Evolutionary conservation across 495 filamentous ascomycete genomes (phyloP).

Genomic region (Penicillium roqueforti): DNA sequence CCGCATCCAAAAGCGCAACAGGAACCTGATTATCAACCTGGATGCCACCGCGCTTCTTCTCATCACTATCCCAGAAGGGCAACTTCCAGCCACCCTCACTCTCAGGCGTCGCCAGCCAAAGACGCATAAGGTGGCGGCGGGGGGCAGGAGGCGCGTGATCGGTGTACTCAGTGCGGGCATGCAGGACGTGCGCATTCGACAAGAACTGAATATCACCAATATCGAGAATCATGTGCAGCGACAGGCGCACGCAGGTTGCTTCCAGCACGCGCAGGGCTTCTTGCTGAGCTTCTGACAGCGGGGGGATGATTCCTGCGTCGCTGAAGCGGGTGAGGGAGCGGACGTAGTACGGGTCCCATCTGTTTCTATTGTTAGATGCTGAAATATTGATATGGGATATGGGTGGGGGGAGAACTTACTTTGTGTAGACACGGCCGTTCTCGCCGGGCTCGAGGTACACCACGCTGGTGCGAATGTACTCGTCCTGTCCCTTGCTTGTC

Average conservation of each 20-base stretch:
- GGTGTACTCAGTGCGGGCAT: slow-evolving; percentile 63
- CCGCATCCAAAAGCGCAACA: slow-evolving; percentile 64
- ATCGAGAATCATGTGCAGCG: slow-evolving; percentile 73
- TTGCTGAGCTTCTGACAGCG: slow-evolving; percentile 57
- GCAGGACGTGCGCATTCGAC: slow-evolving; percentile 63
- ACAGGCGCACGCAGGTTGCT: slow-evolving; percentile 57
- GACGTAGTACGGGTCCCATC: slow-evolving; percentile 80
- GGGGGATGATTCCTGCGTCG: slow-evolving; percentile 60
- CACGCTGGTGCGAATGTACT: slow-evolving; percentile 68
- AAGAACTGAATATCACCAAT: slow-evolving; percentile 79
- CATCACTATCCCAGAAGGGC: slow-evolving; percentile 72
- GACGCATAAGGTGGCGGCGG: slow-evolving; percentile 71
- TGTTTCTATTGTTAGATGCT: slow-evolving; percentile 28
- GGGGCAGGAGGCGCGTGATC: slow-evolving; percentile 62
- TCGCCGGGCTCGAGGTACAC: slow-evolving; percentile 65
- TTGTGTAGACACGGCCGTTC: slow-evolving; percentile 51
- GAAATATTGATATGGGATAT: neutral
- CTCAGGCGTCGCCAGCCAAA: slow-evolving; percentile 81
- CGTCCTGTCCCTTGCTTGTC: slow-evolving; percentile 65
- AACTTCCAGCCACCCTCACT: slow-evolving; percentile 79
- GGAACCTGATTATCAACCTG: slow-evolving; percentile 78
- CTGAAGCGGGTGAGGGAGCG: slow-evolving; percentile 63
- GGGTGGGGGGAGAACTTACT: slow-evolving; percentile 27
- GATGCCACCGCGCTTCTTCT: slow-evolving; percentile 83
- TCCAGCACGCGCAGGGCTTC: slow-evolving; percentile 64